Percentiles rank a stretch among this genome's conserved stretches.
These are phyloP conservation scores for Exophiala viscosa DNA, from an alignment of 2,329 filamentous ascomycete species.

Conservation along the genomic window DNA sequence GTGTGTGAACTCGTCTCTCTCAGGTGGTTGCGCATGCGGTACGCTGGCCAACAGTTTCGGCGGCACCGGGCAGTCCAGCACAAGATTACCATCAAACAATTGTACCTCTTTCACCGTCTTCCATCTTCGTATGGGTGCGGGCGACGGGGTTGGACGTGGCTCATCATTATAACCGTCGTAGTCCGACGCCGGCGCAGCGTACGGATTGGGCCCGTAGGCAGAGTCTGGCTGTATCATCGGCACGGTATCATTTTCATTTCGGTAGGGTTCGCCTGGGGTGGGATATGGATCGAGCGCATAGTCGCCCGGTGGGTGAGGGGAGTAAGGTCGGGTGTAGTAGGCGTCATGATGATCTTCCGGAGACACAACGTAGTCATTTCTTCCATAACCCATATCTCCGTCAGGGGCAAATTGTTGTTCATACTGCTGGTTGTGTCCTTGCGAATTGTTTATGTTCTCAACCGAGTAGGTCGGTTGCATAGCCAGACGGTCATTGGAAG, in stretches of 20 bases:
- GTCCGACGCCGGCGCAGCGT: constrained; percentile 37
- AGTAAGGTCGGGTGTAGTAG: constrained; percentile 80
- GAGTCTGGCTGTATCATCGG: constrained; percentile 70
- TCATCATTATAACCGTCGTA: constrained; percentile 31
- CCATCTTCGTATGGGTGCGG: constrained; percentile 73
- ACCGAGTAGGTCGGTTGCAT: constrained; percentile 81
- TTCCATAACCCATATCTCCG: constrained; percentile 41
- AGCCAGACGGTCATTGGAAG: constrained; percentile 67
- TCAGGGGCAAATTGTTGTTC: constrained; percentile 43
- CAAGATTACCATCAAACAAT: constrained; percentile 91
- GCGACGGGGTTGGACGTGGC: constrained; percentile 45
- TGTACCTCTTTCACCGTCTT: constrained; percentile 99
- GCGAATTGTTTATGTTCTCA: constrained; percentile 62
- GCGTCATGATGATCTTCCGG: constrained; percentile 83
- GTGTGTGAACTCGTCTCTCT: constrained; percentile 75
- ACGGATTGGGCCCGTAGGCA: constrained; percentile 60
- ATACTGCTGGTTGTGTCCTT: constrained; percentile 58
- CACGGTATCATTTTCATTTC: constrained; percentile 66
- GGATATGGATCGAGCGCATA: constrained; percentile 56
- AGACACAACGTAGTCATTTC: constrained; percentile 68
- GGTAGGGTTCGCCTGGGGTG: constrained; percentile 54
- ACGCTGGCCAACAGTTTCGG: constrained; percentile 83
- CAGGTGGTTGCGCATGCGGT: constrained; percentile 71
- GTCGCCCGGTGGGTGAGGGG: constrained; percentile 61
- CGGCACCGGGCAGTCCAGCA: constrained; percentile 93